Evolutionary conservation across 192 early-diverging fungal genomes (phyloP).

Genomic region (Backusella macrospora): DNA sequence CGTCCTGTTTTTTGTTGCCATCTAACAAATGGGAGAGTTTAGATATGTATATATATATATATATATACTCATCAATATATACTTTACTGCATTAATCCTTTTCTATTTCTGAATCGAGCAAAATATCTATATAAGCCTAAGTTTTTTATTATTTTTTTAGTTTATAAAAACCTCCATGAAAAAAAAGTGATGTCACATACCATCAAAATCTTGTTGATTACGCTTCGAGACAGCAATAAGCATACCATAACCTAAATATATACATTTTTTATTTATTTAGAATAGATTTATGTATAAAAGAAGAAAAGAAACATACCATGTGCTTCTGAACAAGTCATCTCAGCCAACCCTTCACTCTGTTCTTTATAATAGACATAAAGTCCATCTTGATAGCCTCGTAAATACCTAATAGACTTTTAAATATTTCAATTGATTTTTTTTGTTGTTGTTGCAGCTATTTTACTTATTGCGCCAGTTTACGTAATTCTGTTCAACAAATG

Average conservation of each 20-base stretch:
- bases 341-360: slow-evolving; percentile 47
- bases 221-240: slow-evolving; percentile 52
- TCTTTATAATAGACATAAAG: slow-evolving; percentile 59
- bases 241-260: slow-evolving; percentile 52
- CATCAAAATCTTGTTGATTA: slow-evolving; percentile 59
- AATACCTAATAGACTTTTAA: slow-evolving; percentile 32
- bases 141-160: not conserved
- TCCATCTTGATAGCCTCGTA: slow-evolving; percentile 50
- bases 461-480: slow-evolving; percentile 1
- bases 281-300: not conserved
- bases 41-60: too few species aligned
- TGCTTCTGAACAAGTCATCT: slow-evolving; percentile 58
- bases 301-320: slow-evolving; percentile 28
- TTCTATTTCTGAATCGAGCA: slow-evolving; percentile 46
- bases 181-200: slow-evolving; percentile 22
- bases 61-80: too few species aligned
- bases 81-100: slow-evolving; percentile 51
- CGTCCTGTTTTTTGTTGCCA: slow-evolving; percentile 54
- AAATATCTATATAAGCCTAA: slow-evolving; percentile 51
- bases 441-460: not conserved
- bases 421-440: not conserved
- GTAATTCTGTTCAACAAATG: slow-evolving; percentile 9
- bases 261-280: slow-evolving; percentile 2
- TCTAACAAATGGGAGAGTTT: too few species aligned
- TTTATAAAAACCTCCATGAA: not conserved